Conservation (phyloP, 352 stramenopile genomes). For the Phytophthora sojae region DNA sequence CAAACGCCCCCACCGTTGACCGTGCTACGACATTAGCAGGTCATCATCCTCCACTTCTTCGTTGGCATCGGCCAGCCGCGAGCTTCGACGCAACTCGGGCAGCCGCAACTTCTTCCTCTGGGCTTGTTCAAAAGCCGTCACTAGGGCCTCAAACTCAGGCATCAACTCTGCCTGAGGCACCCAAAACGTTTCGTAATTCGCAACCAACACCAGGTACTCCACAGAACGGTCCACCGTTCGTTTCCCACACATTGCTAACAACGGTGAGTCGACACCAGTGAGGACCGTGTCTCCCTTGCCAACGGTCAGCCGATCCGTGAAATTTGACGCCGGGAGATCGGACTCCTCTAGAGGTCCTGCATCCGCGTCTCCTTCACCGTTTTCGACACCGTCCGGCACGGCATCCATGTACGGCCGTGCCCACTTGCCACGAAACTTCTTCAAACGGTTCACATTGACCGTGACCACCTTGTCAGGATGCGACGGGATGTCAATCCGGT, state of each 20-base stretch:
- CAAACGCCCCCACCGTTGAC: not conserved
- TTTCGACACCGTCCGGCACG: too few relatives aligned
- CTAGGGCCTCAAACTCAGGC: not conserved
- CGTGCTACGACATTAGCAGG: not conserved
- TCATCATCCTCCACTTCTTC: slow-evolving; percentile 6
- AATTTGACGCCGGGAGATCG: not conserved
- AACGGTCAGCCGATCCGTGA: not conserved
- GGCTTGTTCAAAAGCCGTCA: not conserved
- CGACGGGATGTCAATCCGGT: too few relatives aligned
- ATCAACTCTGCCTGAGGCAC: not conserved
- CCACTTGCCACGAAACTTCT: too few relatives aligned
- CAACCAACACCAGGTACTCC: not conserved
- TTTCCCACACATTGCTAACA: not conserved
- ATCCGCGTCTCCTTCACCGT: not conserved
- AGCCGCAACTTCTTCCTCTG: not conserved
- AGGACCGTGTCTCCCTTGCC: not conserved
- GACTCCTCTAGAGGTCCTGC: not conserved
- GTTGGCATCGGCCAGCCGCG: not conserved
- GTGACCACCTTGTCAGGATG: too few relatives aligned
- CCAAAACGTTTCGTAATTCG: slow-evolving; percentile 11
- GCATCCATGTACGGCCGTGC: too few relatives aligned
- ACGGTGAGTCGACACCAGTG: not conserved
- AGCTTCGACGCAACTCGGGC: slow-evolving; percentile 1
- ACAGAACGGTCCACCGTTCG: not conserved
- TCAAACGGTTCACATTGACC: too few relatives aligned